Conservation (phyloP, 1,139 yeast species). For the Petasospora rhodanensis region DNA sequence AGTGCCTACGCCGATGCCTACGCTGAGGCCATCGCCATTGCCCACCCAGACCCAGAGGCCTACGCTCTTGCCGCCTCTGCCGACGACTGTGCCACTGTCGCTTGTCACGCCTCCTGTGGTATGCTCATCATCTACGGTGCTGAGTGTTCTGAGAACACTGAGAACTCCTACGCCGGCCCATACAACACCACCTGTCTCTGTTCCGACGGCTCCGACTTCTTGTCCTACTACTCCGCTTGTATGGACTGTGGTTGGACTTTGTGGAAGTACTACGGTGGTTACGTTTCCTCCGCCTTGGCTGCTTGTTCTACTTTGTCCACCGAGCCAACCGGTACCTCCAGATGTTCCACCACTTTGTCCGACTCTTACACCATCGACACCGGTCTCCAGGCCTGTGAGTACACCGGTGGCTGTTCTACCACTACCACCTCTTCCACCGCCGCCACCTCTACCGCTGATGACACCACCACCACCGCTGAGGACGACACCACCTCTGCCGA, state of each 20-base stretch:
- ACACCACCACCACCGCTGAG: constrained; percentile 3
- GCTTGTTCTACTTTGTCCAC: constrained; percentile 19
- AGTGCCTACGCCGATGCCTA: constrained; percentile 19
- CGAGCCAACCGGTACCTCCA: constrained; percentile 24
- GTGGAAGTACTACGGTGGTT: constrained; percentile 25
- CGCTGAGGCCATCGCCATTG: constrained; percentile 17
- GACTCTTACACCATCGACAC: constrained; percentile 20
- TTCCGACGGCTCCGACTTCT: constrained; percentile 8
- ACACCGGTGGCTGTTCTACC: constrained; percentile 4
- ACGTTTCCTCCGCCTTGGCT: constrained; percentile 7
- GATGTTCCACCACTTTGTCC: constrained; percentile 22
- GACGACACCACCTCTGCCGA: no score
- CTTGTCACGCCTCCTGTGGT: constrained; percentile 19
- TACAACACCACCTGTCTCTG: constrained; percentile 9
- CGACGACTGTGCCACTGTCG: constrained; percentile 16
- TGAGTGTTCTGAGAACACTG: constrained; percentile 11
- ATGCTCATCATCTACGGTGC: constrained; percentile 11
- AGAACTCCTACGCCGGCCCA: no score
- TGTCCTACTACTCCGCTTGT: constrained; percentile 15
- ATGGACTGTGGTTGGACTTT: constrained; percentile 30
- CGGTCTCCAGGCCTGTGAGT: constrained; percentile 11
- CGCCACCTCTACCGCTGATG: constrained; percentile 5
- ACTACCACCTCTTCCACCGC: no score
- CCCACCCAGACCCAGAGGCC: constrained; percentile 19
- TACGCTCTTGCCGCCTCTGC: constrained; percentile 18